A percentile compares a stretch with the other conserved stretches of the same genome.
Conservation (phyloP, 306 rosid species). For the Cucurbita pepo region DNA sequence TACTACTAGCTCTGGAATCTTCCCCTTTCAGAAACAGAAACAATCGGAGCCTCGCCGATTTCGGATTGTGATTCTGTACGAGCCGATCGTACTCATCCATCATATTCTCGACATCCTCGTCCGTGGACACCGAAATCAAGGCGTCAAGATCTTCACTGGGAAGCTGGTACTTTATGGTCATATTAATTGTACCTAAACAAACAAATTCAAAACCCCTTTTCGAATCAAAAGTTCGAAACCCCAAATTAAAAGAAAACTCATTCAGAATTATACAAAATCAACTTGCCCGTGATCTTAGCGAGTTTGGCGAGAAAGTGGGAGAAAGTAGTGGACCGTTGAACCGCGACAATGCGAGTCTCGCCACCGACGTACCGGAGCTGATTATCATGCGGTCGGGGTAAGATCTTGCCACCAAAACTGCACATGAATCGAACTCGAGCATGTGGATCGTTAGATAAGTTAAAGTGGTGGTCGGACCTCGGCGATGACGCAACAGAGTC, state of each 20-base stretch:
- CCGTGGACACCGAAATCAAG: conserved; percentile 70
- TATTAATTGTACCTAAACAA: conserved; percentile 33
- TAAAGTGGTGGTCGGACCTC: conserved; percentile 30
- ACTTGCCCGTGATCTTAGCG: conserved; percentile 59
- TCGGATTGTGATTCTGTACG: conserved; percentile 50
- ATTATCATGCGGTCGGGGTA: conserved; percentile 82
- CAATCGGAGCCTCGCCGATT: conserved; percentile 61
- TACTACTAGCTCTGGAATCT: conserved; percentile 41
- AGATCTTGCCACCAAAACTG: conserved; percentile 88
- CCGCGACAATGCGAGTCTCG: conserved; percentile 77
- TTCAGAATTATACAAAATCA: too few species aligned
- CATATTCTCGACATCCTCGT: conserved; percentile 97
- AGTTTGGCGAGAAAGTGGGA: conserved; percentile 52
- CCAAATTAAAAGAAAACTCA: background rate
- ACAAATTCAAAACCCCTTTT: background rate
- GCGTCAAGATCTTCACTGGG: conserved; percentile 96
- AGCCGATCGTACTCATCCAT: conserved; percentile 85
- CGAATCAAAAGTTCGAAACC: background rate
- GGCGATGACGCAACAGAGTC: conserved; percentile 76
- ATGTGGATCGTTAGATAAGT: conserved; percentile 18
- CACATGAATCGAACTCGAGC: conserved; percentile 81
- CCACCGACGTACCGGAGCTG: conserved; percentile 97
- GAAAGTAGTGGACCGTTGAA: conserved; percentile 52
- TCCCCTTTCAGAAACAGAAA: conserved; percentile 49
- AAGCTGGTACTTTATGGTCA: conserved; percentile 81